Conservation (phyloP, 352 stramenopile genomes). For the Phytophthora quininea region DNA sequence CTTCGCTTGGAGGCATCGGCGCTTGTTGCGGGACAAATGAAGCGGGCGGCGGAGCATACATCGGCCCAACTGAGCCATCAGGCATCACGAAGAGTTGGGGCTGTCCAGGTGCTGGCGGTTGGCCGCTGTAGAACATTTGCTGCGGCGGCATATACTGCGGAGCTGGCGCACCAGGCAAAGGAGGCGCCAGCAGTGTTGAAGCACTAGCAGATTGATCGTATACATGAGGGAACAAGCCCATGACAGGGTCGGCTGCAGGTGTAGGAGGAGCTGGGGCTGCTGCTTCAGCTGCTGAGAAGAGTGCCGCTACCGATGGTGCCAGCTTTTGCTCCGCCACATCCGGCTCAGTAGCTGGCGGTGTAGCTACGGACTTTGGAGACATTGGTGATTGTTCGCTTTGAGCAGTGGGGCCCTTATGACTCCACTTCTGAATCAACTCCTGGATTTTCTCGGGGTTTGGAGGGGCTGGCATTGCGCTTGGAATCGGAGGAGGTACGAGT, state of each 20-base stretch:
- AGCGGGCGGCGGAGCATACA: conserved; percentile 26
- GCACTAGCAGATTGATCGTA: conserved; percentile 33
- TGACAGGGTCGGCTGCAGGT: conserved; percentile 26
- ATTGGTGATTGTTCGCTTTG: conserved; percentile 6
- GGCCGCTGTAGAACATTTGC: conserved; percentile 28
- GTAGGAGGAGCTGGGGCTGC: conserved; percentile 16
- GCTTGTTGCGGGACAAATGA: conserved; percentile 18
- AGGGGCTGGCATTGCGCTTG: conserved; percentile 37
- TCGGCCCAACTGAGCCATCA: conserved; percentile 39
- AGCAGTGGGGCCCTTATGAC: conserved; percentile 34
- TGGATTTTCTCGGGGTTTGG: conserved; percentile 68
- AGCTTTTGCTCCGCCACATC: conserved; percentile 8
- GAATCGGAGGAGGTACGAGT: conserved; percentile 43
- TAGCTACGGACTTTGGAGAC: conserved; percentile 4
- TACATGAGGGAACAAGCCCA: conserved; percentile 64
- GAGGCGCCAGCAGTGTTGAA: conserved; percentile 38
- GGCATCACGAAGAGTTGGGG: conserved; percentile 38
- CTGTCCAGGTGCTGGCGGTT: conserved; percentile 25
- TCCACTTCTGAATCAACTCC: conserved; percentile 71
- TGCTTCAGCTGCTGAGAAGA: conserved; percentile 46
- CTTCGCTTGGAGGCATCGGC: conserved; percentile 24
- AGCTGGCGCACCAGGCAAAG: conserved; percentile 18
- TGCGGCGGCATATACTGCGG: conserved; percentile 24
- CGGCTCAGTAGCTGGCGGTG: conserved; percentile 1
- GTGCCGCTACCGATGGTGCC: conserved; percentile 15